Percentiles rank a stretch among this genome's conserved stretches.
These are phyloP conservation scores for Euphorbia pulcherrima DNA, from an alignment of 345 rosid species.

Conservation along the genomic window DNA sequence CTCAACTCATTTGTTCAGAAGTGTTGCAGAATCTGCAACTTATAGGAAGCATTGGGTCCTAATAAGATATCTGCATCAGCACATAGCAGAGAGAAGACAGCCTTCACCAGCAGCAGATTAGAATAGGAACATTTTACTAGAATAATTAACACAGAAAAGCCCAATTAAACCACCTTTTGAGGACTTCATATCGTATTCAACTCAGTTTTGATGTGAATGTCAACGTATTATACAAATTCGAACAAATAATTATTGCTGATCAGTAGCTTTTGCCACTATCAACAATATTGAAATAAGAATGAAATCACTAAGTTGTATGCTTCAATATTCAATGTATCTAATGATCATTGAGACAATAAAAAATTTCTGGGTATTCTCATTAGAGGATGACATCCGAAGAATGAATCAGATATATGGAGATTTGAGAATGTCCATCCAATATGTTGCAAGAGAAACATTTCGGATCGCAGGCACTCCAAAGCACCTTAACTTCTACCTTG, in stretches of 20 bases:
- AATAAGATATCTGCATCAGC: background rate
- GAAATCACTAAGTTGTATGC: background rate
- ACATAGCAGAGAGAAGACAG: background rate
- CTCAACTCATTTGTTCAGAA: background rate
- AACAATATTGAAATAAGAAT: background rate
- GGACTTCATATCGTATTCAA: background rate
- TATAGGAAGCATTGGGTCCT: background rate
- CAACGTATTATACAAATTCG: background rate
- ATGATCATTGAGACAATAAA: background rate
- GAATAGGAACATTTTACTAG: background rate
- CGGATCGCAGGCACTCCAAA: background rate
- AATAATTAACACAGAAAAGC: background rate
- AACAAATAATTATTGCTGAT: background rate
- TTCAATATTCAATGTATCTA: background rate
- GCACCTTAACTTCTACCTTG: conserved; percentile 5
- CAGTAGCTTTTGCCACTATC: background rate
- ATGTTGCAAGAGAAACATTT: conserved; percentile 11
- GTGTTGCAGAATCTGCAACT: background rate
- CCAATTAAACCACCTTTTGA: background rate
- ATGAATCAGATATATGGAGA: background rate
- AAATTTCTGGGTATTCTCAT: background rate
- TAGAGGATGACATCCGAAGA: background rate
- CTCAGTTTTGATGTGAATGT: background rate
- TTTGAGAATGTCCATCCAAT: conserved; percentile 1
- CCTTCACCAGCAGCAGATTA: background rate